Base-by-base conservation (phyloP, 129 eudicot species). In the Escallonia herrerae region DNA sequence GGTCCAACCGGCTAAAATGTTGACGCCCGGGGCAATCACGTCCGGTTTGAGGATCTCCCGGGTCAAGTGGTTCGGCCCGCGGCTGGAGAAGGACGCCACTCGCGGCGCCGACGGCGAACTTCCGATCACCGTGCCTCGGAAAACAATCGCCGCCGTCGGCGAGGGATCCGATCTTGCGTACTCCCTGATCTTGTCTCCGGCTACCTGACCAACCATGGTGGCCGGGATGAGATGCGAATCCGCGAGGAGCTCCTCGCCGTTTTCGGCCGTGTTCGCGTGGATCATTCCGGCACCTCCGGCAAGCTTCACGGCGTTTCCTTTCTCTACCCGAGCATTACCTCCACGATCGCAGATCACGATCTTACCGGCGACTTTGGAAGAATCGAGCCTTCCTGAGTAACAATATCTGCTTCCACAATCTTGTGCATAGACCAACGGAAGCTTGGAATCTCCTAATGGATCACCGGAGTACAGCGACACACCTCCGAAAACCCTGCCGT, bases 201-300 rank as follows among this genome's bases (percentile, higher is more conserved):
- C 93, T 0, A 8, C 33, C 5, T 81, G 76, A 0, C 99, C 99
- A 4, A 94, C 88, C 97, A 89, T 94, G 0, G 99, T 86, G 3
- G 97, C 95, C 1, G 95, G 87, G 43, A 89, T 57, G 59, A 94
- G 70, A 59, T 94, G 99, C 0, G 99, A 83, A 62, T 94, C 99
- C 0, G 97, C 97, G 8, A 94, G 65, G n/a, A 94, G 80, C 33
- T 94, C 99, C 47, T 94, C 97, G 6, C 97, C 99, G 50, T 84
- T 80, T 8, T 82, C 96, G 5, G 72, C 99, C 15, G 87, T 55
- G 46, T 94, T 94, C 1, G 90, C 84, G 44, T 89, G 82, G 49
- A 94, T 89, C 95, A 94, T 82, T 13, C 97, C 99, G 0, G 61
- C 81, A 2, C 99, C 99, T 3, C 99, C 95, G 43, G 99, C 99